phyloP scores from a whole-genome alignment of 164 flowering plant genomes.

The Cinnamomum chago region DNA sequence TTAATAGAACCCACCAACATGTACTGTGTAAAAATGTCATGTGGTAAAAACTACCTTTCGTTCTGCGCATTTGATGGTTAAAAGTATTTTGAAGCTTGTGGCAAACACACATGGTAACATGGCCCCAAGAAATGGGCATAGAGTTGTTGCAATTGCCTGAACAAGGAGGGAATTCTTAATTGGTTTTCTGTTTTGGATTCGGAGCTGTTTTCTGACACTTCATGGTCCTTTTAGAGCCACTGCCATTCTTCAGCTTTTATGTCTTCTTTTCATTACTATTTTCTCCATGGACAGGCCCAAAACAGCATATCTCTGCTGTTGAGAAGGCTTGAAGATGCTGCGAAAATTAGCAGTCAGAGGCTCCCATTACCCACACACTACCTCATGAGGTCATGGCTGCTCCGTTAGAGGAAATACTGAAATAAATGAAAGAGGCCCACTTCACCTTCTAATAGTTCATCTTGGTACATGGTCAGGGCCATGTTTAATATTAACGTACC shows the following conservation, averaged over 20 bases:
- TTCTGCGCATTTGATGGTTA: no score
- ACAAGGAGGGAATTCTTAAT: background rate
- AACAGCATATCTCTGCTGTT: background rate
- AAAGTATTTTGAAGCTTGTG: background rate
- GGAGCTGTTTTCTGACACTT: constrained; percentile 13
- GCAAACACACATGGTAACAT: background rate
- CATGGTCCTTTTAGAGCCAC: constrained; percentile 6
- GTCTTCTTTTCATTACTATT: background rate
- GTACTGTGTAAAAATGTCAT: no score
- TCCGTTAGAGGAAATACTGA: background rate
- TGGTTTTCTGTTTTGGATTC: background rate
- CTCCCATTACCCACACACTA: no score
- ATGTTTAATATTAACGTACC: no score
- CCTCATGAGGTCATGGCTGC: background rate
- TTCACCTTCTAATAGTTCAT: no score
- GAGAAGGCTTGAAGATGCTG: no score
- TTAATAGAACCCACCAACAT: no score
- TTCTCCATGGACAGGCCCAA: background rate
- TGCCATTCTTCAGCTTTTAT: background rate
- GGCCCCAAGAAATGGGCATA: background rate
- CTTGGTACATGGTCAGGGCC: no score
- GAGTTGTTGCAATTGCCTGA: background rate
- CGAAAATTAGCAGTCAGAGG: no score
- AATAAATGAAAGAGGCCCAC: background rate
- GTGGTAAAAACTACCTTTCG: background rate